Base-by-base conservation (phyloP, 257 asterid species). In the Fraxinus quadrangulata region DNA sequence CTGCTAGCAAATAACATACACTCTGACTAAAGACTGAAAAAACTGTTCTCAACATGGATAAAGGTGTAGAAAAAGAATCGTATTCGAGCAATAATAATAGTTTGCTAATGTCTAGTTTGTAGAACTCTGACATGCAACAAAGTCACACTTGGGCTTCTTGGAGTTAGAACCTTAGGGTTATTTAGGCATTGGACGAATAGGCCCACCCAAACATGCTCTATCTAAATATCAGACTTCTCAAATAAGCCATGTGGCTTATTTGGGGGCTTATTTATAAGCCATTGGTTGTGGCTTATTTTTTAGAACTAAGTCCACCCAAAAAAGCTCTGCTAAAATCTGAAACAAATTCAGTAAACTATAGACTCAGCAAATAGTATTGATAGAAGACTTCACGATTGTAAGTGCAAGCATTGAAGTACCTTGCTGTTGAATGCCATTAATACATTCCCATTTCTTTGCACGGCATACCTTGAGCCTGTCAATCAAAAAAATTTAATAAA, bases 381-480 rank as follows among this genome's bases (percentile, higher is more conserved):
- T 21, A 70, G 47, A 37, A 49, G 23, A 63, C 24, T 19, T 24
- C 17, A 68, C 54, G 17, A 13, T 49, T 79, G 19, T 23, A 59
- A 21, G 28, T 59, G 28, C 49, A 36, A 39, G 7, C 36, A 72
- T 33, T 51, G 36, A 59, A 13, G 72, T 84, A 94, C 98, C 98
- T 92, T 94, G 84, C 88, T 92, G 82, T 94, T 92, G 85, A 92
- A 94, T 54, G 98, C 89, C 96, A 94, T 91, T 71, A 92, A 76
- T 73, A 94, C 85, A 82, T 94, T 94, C 77, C 98, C 98, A 74
- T 82, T 92, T 78, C 96, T 88, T 79, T 90, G 92, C 80, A 94
- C 97, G 74, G 98, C 98, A 84, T 92, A 94, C 75, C 98, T 91
- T 71, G 98, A 88, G 72, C 98, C 98, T 94, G 91, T 37, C 71